phyloP scores from a whole-genome alignment of 179 eudicot species.

The Carnegiea gigantea region DNA sequence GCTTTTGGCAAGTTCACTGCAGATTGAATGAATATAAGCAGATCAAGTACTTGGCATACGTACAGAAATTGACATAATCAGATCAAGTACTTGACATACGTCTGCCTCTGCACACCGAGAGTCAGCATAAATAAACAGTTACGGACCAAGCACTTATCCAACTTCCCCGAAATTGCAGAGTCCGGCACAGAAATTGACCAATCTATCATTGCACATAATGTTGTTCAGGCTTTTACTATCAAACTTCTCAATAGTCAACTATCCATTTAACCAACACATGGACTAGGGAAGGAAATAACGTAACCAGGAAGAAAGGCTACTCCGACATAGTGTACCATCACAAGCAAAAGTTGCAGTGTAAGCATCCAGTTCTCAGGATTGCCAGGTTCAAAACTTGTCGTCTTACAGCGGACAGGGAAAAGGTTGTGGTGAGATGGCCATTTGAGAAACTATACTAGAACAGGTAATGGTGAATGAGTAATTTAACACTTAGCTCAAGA shows the following conservation, averaged over 20 bases:
- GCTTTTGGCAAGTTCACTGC: not conserved
- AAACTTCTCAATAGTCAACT: not conserved
- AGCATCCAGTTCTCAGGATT: not conserved
- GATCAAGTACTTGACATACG: too few relatives aligned
- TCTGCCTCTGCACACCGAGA: too few relatives aligned
- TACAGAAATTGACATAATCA: too few relatives aligned
- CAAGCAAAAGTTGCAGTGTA: not conserved
- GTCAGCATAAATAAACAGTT: too few relatives aligned
- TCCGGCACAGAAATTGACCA: not conserved
- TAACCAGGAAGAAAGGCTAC: not conserved
- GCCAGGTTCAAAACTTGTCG: not conserved
- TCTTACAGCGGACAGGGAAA: not conserved
- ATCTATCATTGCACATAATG: not conserved
- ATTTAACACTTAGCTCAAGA: too few relatives aligned
- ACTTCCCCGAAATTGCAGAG: not conserved
- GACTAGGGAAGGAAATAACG: not conserved
- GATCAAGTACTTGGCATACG: too few relatives aligned
- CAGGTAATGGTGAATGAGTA: too few relatives aligned
- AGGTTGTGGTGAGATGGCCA: not conserved
- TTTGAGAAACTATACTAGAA: too few relatives aligned
- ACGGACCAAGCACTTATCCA: not conserved
- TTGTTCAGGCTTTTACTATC: not conserved
- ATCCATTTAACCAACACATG: not conserved
- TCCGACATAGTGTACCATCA: too few relatives aligned
- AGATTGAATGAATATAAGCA: too few relatives aligned